A percentile compares a stretch with the other conserved stretches of the same genome.
Conservation (phyloP, 1,284 basidiomycete genomes). For the Ceraceosorus bombacis region DNA sequence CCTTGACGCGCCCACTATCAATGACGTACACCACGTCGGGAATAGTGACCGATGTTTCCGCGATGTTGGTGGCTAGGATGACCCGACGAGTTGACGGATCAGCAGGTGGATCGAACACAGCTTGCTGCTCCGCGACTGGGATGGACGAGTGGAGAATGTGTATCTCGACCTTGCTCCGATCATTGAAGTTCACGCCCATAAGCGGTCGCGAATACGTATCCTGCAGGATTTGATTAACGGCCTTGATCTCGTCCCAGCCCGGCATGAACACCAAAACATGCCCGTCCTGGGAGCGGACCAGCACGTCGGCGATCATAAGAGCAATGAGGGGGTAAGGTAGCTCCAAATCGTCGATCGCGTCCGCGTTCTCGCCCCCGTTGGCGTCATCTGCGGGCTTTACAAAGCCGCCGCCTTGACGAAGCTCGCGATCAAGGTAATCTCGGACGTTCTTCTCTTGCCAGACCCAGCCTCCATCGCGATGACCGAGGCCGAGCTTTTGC, state of each 20-base stretch:
- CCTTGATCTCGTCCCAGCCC: constrained; percentile 84
- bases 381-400: neutral
- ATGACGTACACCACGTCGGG: constrained; percentile 93
- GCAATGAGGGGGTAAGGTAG: constrained; percentile 76
- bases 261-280: constrained; percentile 87
- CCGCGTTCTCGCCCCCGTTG: constrained; percentile 32
- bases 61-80: constrained; percentile 90
- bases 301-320: constrained; percentile 70
- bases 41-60: constrained; percentile 91
- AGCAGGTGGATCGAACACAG: constrained; percentile 61
- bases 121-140: constrained; percentile 80
- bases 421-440: constrained; percentile 68
- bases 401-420: constrained; percentile 24
- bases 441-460: constrained; percentile 67
- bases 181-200: constrained; percentile 35
- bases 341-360: constrained; percentile 63
- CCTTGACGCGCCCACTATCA: constrained; percentile 80
- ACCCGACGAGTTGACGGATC: constrained; percentile 61
- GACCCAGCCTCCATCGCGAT: constrained; percentile 59
- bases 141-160: constrained; percentile 86
- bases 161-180: constrained; percentile 58
- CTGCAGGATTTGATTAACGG: constrained; percentile 64
- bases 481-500: constrained; percentile 26
- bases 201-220: constrained; percentile 53
- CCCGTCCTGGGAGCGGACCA: constrained; percentile 68